These are phyloP conservation scores for Physcomitrium patens DNA, from an alignment of 225 moss, liverwort and hornwort species.

Conservation along the genomic window DNA sequence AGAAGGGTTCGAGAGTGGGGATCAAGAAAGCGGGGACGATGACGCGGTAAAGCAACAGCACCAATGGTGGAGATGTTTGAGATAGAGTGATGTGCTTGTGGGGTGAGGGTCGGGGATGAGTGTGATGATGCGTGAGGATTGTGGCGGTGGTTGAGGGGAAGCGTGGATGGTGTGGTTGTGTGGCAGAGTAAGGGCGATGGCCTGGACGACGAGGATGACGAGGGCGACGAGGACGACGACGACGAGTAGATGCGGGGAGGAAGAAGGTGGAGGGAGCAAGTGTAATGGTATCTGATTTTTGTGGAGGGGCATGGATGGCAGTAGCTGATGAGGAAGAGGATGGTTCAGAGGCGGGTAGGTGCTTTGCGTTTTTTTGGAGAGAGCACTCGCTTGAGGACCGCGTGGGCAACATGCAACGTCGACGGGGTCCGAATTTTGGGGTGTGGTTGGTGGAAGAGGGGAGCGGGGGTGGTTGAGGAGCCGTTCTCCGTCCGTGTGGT, in stretches of 20 bases:
- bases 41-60: slow-evolving; percentile 57
- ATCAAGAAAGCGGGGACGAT: slow-evolving; percentile 81
- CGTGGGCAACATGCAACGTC: slow-evolving; percentile 33
- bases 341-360: slow-evolving; percentile 34
- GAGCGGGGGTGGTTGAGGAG: slow-evolving; percentile 32
- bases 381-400: slow-evolving; percentile 34
- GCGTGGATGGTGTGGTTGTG: slow-evolving; percentile 10
- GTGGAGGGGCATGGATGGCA: slow-evolving; percentile 15
- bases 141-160: slow-evolving; percentile 14
- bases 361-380: slow-evolving; percentile 26
- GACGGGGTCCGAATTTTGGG: slow-evolving; percentile 49
- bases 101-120: neutral
- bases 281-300: slow-evolving; percentile 21
- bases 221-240: slow-evolving; percentile 87
- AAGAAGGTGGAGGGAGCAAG: slow-evolving; percentile 11
- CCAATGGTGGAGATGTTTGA: neutral
- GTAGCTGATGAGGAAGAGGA: slow-evolving; percentile 35
- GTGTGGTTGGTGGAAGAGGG: slow-evolving; percentile 27
- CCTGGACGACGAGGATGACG: slow-evolving; percentile 88
- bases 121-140: neutral
- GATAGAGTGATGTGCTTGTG: neutral
- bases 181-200: slow-evolving; percentile 78
- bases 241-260: slow-evolving; percentile 65
- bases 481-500: slow-evolving; percentile 13
- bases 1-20: slow-evolving; percentile 86